Percentiles rank a stretch among this genome's conserved stretches.
Conservation (phyloP, 2,329 filamentous ascomycete species). For the Scedosporium aurantiacum region DNA sequence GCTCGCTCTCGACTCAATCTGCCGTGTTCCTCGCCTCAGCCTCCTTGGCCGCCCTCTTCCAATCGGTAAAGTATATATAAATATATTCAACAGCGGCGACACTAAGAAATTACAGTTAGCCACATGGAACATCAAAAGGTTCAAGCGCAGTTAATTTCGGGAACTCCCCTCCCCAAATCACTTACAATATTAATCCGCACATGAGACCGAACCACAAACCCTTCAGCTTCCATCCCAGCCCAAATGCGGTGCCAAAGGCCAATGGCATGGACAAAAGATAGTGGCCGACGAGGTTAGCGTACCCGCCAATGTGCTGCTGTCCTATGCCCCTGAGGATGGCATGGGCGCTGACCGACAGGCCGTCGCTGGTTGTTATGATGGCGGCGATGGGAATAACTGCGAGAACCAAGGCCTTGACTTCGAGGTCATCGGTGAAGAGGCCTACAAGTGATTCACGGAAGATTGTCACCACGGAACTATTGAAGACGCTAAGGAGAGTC, state of each 20-base stretch:
- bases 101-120: conserved; percentile 19
- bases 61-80: conserved; percentile 41
- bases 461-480: conserved; percentile 56
- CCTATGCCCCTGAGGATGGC: conserved; percentile 81
- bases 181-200: conserved; percentile 55
- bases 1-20: conserved; percentile 19
- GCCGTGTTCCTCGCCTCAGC: conserved; percentile 39
- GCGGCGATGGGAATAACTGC: conserved; percentile 68
- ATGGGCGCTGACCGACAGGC: conserved; percentile 66
- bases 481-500: conserved; percentile 64
- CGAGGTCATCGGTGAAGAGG: conserved; percentile 65
- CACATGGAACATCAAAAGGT: not conserved
- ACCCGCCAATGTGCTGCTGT: conserved; percentile 80
- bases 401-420: conserved; percentile 59
- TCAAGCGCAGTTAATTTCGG: not conserved
- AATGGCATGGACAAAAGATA: conserved; percentile 80
- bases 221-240: conserved; percentile 61
- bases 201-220: conserved; percentile 76
- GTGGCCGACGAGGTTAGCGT: conserved; percentile 76
- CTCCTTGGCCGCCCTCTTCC: conserved; percentile 41
- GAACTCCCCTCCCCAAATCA: conserved; percentile 10
- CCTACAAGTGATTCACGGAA: conserved; percentile 64
- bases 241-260: conserved; percentile 68
- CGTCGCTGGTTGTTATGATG: conserved; percentile 83
- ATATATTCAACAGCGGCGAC: conserved; percentile 42